These are phyloP conservation scores for Mycena maculata DNA, from an alignment of 768 basidiomycete species.

Conservation along the genomic window DNA sequence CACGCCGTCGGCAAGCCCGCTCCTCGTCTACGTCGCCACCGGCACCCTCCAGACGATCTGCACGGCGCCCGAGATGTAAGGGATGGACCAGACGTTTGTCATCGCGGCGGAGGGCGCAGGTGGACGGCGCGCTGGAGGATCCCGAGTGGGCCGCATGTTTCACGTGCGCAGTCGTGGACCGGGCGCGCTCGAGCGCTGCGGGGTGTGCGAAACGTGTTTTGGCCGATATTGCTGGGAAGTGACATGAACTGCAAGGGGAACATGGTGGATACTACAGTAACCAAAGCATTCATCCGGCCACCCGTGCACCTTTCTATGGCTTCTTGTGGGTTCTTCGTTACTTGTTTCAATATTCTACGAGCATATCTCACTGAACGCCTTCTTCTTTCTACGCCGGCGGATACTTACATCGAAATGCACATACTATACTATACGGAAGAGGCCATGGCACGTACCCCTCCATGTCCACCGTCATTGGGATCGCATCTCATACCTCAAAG, in stretches of 20 bases:
- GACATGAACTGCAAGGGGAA: no score
- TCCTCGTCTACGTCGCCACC: constrained; percentile 71
- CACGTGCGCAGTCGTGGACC: constrained; percentile 64
- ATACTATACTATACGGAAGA: no score
- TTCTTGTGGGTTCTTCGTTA: constrained; percentile 43
- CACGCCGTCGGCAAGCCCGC: constrained; percentile 49
- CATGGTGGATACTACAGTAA: no score
- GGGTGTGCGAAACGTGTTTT: constrained; percentile 46
- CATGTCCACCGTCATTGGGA: no score
- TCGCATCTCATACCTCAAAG: no score
- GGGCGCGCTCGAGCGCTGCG: constrained; percentile 48
- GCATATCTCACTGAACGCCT: constrained; percentile 91
- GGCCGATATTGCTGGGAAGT: constrained; percentile 46
- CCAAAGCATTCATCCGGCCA: no score
- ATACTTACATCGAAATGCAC: no score
- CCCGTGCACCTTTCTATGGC: no score
- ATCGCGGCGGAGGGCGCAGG: constrained; percentile 58
- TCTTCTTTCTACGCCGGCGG: constrained; percentile 79
- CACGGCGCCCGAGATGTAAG: constrained; percentile 48
- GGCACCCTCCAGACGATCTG: constrained; percentile 57
- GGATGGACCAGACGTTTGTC: constrained; percentile 57
- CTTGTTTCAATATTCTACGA: constrained; percentile 58
- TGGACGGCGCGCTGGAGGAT: constrained; percentile 45
- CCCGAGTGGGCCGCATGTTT: constrained; percentile 61
- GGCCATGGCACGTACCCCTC: no score